These are phyloP conservation scores for Gentiana dahurica DNA, from an alignment of 257 asterid species.

Conservation along the genomic window DNA sequence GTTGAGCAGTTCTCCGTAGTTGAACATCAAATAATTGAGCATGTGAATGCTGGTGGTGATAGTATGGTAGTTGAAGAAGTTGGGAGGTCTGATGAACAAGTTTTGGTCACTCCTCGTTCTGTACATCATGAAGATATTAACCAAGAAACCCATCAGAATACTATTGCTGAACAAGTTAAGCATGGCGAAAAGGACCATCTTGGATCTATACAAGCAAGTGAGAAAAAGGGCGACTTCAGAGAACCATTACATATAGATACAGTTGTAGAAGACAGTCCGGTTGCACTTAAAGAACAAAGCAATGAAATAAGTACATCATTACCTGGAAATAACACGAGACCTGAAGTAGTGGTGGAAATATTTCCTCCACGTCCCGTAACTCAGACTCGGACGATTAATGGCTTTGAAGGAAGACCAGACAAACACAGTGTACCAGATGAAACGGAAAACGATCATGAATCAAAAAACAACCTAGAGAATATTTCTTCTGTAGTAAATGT, in stretches of 20 bases:
- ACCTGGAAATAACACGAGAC: constrained; percentile 1
- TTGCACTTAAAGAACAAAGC: constrained; percentile 2
- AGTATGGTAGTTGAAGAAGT: constrained; percentile 12
- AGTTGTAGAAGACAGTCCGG: constrained; percentile 13
- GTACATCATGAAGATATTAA: constrained; percentile 11
- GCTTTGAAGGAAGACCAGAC: constrained; percentile 25
- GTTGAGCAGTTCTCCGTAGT: not conserved
- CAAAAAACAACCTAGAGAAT: constrained; percentile 10
- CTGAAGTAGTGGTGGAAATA: constrained; percentile 51
- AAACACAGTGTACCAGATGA: constrained; percentile 16
- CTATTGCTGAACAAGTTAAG: constrained; percentile 7
- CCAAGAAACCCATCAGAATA: constrained; percentile 13
- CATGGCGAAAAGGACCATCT: constrained; percentile 9
- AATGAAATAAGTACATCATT: constrained; percentile 11
- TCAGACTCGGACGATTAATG: constrained; percentile 18
- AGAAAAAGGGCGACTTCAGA: constrained; percentile 13
- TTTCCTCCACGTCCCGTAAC: constrained; percentile 58
- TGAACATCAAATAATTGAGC: constrained; percentile 1
- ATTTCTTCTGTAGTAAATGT: constrained; percentile 10
- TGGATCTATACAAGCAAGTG: constrained; percentile 11
- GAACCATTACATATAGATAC: constrained; percentile 12
- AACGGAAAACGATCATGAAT: constrained; percentile 17
- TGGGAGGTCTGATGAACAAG: constrained; percentile 15
- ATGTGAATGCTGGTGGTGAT: not conserved
- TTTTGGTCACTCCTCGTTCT: constrained; percentile 12